Base-by-base conservation (phyloP, 352 stramenopile species). In the Globisporangium nodosum region DNA sequence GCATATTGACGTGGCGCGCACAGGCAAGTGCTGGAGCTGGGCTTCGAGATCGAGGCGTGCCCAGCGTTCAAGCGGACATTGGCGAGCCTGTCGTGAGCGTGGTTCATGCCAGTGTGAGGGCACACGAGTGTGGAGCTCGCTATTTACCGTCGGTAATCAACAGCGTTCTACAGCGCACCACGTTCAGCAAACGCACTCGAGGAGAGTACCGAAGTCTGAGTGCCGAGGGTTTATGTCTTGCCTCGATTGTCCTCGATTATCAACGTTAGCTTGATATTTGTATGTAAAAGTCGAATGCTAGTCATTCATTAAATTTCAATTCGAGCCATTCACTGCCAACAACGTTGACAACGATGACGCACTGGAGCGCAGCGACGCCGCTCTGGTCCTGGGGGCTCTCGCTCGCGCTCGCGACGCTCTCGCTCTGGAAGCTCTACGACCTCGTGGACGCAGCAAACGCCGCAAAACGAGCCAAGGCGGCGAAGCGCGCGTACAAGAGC, bases 371-470 rank as follows among this genome's bases (percentile, higher is more conserved):
- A 63, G 69, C 72, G 65, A n/a, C 43, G n/a, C 45, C 45, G 21
- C 62, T 88, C 24, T 69, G 68, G 71, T 68, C 66, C 70, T 92
- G 82, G 82, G 56, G 63, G 8, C 30, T 87, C 21, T 84, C 74
- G 35, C 27, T 89, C 48, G 72, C 76, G 4, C 72, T 89, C 63
- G 65, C 76, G 51, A 84, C 80, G 45, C 67, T 92, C 33, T 89
- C 82, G 30, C 57, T 84, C 15, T 90, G 78, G 82, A 92, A 92
- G 61, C 58, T 80, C 18, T 47, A 83, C 50, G 78, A 92, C 45
- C 56, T 92, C 15, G 56, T 62, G 21, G 52, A 60, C 7, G 35
- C 18, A n/a, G 52, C 49, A 7, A 30, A 43, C 5, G 59, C 63
- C 6, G 30, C 61, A 63, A 70, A 46, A 68, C 70, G 52, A 40